Conservation (phyloP, 305 asterid species). For the Fraxinus albicans region DNA sequence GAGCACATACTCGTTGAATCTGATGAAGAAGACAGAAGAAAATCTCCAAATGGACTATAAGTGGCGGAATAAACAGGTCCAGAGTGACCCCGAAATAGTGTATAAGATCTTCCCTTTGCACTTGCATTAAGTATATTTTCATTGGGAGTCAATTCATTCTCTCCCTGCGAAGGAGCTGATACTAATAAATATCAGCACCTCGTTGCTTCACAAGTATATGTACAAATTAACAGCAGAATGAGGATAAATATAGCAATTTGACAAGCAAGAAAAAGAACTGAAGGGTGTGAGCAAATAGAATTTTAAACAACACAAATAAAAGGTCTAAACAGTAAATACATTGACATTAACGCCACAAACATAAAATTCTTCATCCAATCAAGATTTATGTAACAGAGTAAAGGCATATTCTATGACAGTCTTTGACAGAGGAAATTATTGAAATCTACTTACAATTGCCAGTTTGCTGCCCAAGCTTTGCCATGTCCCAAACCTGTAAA, state of each 20-base stretch:
- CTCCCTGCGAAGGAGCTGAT: slow-evolving; percentile 72
- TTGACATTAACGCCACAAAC: not conserved
- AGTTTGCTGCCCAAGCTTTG: slow-evolving; percentile 84
- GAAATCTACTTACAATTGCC: slow-evolving; percentile 50
- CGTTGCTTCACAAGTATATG: slow-evolving; percentile 14
- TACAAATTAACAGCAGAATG: not conserved
- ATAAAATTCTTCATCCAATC: not conserved
- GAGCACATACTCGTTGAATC: slow-evolving; percentile 75
- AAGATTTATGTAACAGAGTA: not conserved
- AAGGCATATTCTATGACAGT: not conserved
- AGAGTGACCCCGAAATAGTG: slow-evolving; percentile 82
- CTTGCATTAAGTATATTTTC: slow-evolving; percentile 47
- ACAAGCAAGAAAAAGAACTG: slow-evolving; percentile 12
- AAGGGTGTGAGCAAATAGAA: not conserved
- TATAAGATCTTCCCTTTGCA: slow-evolving; percentile 63
- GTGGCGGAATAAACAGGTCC: slow-evolving; percentile 92
- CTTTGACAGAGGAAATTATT: slow-evolving; percentile 6
- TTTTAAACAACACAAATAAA: not conserved
- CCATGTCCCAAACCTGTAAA: slow-evolving; percentile 96
- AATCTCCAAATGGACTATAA: slow-evolving; percentile 86
- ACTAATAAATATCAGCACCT: slow-evolving; percentile 36
- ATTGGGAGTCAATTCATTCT: slow-evolving; percentile 47
- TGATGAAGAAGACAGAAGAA: slow-evolving; percentile 85
- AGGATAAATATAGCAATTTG: not conserved
- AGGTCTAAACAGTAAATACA: not conserved